phyloP scores from a whole-genome alignment of 2,329 filamentous ascomycete genomes.

The Stachybotrys elegans region DNA sequence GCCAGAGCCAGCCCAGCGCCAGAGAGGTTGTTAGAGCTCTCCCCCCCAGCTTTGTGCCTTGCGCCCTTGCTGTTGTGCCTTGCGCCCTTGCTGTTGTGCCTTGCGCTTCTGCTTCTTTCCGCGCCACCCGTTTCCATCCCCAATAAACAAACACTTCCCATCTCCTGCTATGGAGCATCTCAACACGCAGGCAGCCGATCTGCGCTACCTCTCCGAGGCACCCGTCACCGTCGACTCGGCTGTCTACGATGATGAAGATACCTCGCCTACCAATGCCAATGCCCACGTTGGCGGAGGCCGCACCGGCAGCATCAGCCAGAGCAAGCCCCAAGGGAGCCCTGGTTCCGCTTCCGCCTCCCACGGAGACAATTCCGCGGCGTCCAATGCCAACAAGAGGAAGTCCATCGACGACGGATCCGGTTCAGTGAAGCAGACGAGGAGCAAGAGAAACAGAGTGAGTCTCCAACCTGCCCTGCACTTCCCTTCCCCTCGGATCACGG shows the following conservation, averaged over 20 bases:
- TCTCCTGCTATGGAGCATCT: conserved; percentile 57
- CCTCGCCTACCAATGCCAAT: conserved; percentile 15
- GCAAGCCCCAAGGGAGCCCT: conserved; percentile 26
- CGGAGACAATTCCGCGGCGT: conserved; percentile 46
- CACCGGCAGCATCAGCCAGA: too few relatives aligned
- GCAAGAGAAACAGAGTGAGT: conserved; percentile 55
- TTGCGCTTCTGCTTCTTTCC: too few relatives aligned
- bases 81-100: too few relatives aligned
- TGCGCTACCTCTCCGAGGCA: conserved; percentile 44
- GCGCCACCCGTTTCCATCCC: too few relatives aligned
- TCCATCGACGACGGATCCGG: conserved; percentile 34
- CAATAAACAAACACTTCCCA: too few relatives aligned
- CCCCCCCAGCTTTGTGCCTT: too few relatives aligned
- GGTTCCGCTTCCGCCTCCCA: conserved; percentile 32
- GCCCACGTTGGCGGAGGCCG: conserved; percentile 22
- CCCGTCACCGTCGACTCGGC: too few relatives aligned
- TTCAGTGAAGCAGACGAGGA: conserved; percentile 46
- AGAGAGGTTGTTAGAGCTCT: too few relatives aligned
- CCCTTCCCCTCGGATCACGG: neutral
- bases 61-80: too few relatives aligned
- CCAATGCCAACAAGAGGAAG: conserved; percentile 29
- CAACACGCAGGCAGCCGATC: conserved; percentile 48
- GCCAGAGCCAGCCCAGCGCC: too few relatives aligned
- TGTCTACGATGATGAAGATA: conserved; percentile 9
- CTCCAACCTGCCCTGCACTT: neutral